Evolutionary conservation across 371 early-diverging fungal genomes (phyloP).

Genomic region (Rhizopus stolonifer): DNA sequence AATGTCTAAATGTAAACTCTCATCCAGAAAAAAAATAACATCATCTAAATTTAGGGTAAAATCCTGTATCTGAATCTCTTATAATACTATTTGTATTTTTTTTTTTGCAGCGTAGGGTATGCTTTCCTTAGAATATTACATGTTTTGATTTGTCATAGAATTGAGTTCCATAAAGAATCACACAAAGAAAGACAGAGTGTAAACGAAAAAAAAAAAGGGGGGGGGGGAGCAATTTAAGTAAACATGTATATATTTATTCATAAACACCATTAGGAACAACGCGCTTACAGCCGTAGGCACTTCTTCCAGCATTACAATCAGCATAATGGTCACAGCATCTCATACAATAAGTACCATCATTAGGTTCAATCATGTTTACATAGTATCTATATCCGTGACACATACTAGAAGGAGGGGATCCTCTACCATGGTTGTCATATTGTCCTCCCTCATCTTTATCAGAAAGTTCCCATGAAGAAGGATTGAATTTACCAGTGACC

Average conservation of each 20-base stretch:
- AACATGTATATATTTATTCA: neutral
- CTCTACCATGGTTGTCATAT: conserved; percentile 37
- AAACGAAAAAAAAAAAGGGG: too few species aligned
- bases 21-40: too few species aligned
- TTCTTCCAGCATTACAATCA: conserved; percentile 38
- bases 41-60: too few species aligned
- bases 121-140: too few species aligned
- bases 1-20: too few species aligned
- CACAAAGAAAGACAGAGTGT: too few species aligned
- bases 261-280: conserved; percentile 20
- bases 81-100: too few species aligned
- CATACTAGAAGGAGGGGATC: conserved; percentile 26
- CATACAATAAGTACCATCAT: conserved; percentile 27
- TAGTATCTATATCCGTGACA: conserved; percentile 33
- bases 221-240: too few species aligned
- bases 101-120: too few species aligned
- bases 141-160: too few species aligned
- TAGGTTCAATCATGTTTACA: conserved; percentile 32
- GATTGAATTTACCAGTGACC: conserved; percentile 40
- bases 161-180: too few species aligned
- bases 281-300: conserved; percentile 33
- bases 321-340: conserved; percentile 26
- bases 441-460: conserved; percentile 40
- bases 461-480: conserved; percentile 29
- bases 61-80: too few species aligned